These are phyloP conservation scores for Thymus mandschuricus DNA, from an alignment of 257 asterid species.

Conservation along the genomic window DNA sequence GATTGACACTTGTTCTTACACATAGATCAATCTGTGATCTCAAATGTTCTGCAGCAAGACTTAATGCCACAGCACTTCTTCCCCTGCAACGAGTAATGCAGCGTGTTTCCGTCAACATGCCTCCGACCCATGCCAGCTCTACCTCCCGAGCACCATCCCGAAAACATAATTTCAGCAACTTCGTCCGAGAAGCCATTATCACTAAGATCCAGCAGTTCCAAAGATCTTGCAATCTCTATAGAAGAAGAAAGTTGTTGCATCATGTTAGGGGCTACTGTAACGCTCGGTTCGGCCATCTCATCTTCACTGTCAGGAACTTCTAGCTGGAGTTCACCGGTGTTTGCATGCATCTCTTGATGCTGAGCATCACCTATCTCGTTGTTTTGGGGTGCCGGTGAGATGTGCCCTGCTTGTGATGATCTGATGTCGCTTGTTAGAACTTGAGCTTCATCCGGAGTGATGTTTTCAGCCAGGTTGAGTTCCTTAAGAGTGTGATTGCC, in stretches of 20 bases:
- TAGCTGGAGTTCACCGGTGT: conserved; percentile 39
- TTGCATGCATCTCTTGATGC: conserved; percentile 28
- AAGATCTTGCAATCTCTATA: conserved; percentile 45
- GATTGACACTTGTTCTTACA: too few relatives aligned
- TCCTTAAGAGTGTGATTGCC: conserved; percentile 64
- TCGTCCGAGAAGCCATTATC: conserved; percentile 57
- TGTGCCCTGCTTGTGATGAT: conserved; percentile 29
- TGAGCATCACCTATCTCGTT: conserved; percentile 27
- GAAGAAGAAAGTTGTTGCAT: conserved; percentile 50
- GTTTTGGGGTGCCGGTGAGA: conserved; percentile 23
- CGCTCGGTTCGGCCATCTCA: conserved; percentile 37
- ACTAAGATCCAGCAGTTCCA: conserved; percentile 71
- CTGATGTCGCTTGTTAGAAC: conserved; percentile 29
- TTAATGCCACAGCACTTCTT: conserved; percentile 61
- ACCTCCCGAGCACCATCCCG: conserved; percentile 64
- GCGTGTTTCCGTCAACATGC: conserved; percentile 49
- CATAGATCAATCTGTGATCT: neutral
- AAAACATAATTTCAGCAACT: conserved; percentile 40
- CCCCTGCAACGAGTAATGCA: conserved; percentile 74
- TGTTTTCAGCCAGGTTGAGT: conserved; percentile 84
- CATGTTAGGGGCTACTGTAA: conserved; percentile 33
- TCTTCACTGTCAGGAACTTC: conserved; percentile 94
- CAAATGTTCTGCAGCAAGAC: conserved; percentile 74
- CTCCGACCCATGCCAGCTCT: conserved; percentile 55
- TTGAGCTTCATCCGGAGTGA: conserved; percentile 40